Conservation (phyloP, 345 rosid species). For the Carallia pectinifolia region DNA sequence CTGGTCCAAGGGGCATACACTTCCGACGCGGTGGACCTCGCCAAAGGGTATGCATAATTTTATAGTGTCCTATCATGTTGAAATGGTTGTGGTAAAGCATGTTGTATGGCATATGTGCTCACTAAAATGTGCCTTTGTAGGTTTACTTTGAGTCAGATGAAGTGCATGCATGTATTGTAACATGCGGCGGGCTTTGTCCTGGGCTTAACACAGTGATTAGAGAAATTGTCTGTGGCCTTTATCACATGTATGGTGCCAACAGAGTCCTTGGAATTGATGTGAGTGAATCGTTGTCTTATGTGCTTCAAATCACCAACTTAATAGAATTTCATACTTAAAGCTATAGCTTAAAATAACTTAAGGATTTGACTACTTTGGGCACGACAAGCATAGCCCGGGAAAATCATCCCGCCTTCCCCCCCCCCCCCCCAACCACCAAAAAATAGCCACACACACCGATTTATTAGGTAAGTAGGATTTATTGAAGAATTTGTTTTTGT, state of each 20-base stretch:
- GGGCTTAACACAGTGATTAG: constrained; percentile 48
- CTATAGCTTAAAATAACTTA: neutral
- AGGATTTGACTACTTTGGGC: neutral
- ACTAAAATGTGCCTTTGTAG: constrained; percentile 16
- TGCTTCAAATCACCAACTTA: constrained; percentile 6
- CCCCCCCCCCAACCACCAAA: no score
- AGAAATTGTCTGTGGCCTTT: constrained; percentile 44
- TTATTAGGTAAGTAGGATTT: neutral
- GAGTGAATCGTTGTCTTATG: constrained; percentile 15
- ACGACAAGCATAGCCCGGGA: no score
- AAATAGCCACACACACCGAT: no score
- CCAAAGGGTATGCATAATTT: constrained; percentile 30
- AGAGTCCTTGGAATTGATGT: constrained; percentile 44
- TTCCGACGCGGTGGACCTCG: constrained; percentile 51
- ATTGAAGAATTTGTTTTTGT: neutral
- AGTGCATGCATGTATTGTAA: constrained; percentile 43
- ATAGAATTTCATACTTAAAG: neutral
- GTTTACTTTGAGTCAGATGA: constrained; percentile 41
- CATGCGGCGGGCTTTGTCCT: constrained; percentile 49
- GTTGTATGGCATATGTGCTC: neutral
- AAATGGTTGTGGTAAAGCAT: neutral
- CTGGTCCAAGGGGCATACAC: constrained; percentile 36
- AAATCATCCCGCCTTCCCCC: no score
- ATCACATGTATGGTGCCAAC: constrained; percentile 41
- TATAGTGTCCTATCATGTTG: neutral